These are phyloP conservation scores for Ogataea angusta DNA, from an alignment of 805 yeast genomes.

Conservation along the genomic window DNA sequence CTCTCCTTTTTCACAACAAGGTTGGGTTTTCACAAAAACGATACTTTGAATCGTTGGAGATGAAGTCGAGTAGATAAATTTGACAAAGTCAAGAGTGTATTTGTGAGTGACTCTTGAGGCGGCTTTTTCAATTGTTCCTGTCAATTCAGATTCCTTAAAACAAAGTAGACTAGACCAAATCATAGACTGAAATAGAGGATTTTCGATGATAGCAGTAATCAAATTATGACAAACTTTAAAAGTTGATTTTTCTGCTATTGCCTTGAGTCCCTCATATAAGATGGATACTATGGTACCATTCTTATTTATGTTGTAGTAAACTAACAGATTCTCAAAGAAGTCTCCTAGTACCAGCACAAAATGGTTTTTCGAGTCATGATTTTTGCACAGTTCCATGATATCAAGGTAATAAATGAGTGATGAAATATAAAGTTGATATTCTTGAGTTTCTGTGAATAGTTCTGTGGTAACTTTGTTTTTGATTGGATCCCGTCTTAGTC, in stretches of 20 bases:
- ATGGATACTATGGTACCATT: constrained; percentile 11
- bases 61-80: constrained; percentile 7
- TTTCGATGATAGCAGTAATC: constrained; percentile 7
- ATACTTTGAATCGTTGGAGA: constrained; percentile 4
- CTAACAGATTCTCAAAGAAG: constrained; percentile 13
- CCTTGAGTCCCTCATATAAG: constrained; percentile 19
- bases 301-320: constrained; percentile 9
- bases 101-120: constrained; percentile 20
- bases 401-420: constrained; percentile 13
- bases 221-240: constrained; percentile 1
- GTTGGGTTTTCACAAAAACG: constrained; percentile 2
- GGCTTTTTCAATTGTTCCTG: constrained; percentile 16
- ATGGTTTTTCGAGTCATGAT: constrained; percentile 10
- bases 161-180: constrained; percentile 23
- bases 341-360: constrained; percentile 11
- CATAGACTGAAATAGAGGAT: constrained; percentile 9
- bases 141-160: constrained; percentile 18
- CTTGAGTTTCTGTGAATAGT: constrained; percentile 12
- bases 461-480: constrained; percentile 16
- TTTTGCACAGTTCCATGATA: constrained; percentile 10
- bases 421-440: constrained; percentile 10
- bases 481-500: constrained; percentile 13
- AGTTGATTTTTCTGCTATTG: constrained; percentile 4
- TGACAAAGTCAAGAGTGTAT: constrained; percentile 16
- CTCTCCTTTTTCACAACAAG: background rate